Evolutionary conservation across 306 rosid species (phyloP), one percentile per base, ranked within the genome.

Genomic region (Dalbergia cochinchinensis): DNA sequence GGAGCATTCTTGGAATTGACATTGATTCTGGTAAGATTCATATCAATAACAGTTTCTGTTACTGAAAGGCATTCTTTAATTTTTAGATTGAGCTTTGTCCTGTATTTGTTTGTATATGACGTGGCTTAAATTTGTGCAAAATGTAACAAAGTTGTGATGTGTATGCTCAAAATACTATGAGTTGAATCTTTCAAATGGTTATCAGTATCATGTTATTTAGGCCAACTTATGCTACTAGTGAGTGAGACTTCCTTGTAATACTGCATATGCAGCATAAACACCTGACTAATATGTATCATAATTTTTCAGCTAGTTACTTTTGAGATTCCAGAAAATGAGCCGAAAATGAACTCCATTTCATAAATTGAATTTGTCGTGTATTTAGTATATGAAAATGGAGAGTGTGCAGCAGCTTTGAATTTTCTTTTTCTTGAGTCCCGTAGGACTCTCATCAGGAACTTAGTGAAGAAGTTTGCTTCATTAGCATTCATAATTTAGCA

Each of bases 1-100:
- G 82, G 80, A 88, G 88, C 85, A 93, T 95, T 78, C 91, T 89
- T 79, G 99, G 98, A 45, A 42, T 95, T 78, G 99, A 95, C 85
- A 95, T 95, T 78, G 99, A 95, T 68, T 82, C 89, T 41, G 80
- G 99, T 95, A 87, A 87, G 94, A 81, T 65, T 86, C 83, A 20
- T 70, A 57, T 57, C 73, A 39, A 3, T 70, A 59, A 53, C 31
- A 5, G 35, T 77, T 47, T 80, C 19, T 68, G 34, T 73, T 57
- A 69, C 60, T 11, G 18, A 67, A 74, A 65, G 14, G 12, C 62
- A 19, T 58, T 44, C 14, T 60, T 65, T 15, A 42, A 50, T 63
- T 81, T 76, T 19, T 15, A 50, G 37, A 34, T 18, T 67, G 3
- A 33, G 69, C n/a, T 73, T 57, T 70, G 22, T 44, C 65, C 48